phyloP scores from a whole-genome alignment of 169 alveolate species.

The Plasmodium berghei region DNA sequence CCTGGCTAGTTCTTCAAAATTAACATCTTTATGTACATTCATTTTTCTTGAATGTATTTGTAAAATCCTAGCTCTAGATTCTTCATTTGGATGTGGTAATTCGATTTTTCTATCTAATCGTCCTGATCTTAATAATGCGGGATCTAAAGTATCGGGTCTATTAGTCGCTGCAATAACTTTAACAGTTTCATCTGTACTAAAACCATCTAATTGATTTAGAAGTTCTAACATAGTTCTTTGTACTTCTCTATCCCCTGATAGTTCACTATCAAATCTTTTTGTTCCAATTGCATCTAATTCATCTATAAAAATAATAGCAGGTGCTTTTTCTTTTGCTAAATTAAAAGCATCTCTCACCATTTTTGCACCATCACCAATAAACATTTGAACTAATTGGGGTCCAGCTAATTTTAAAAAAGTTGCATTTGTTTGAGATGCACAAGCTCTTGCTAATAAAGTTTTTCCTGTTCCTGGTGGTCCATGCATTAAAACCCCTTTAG shows the following conservation, averaged over 20 bases:
- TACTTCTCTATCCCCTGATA: conserved; percentile 98
- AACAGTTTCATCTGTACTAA: conserved; percentile 92
- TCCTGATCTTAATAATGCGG: conserved; percentile 99
- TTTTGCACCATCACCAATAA: conserved; percentile 99
- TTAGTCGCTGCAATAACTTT: conserved; percentile 99
- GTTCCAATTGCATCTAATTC: conserved; percentile 99
- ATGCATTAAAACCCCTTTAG: conserved; percentile 98
- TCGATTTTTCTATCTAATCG: conserved; percentile 99
- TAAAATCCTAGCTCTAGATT: conserved; percentile 95
- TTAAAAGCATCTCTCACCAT: conserved; percentile 99
- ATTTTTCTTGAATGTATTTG: conserved; percentile 99
- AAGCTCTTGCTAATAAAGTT: conserved; percentile 95
- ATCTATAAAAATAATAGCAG: conserved; percentile 98
- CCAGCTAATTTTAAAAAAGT: conserved; percentile 99
- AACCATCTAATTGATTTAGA: conserved; percentile 97
- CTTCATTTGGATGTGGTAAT: conserved; percentile 99
- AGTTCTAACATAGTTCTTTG: conserved; percentile 99
- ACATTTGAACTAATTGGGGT: conserved; percentile 99
- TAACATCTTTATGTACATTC: conserved; percentile 96
- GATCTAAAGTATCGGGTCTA: conserved; percentile 99
- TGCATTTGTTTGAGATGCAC: conserved; percentile 98
- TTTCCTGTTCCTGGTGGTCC: conserved; percentile 99
- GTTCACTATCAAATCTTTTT: conserved; percentile 95
- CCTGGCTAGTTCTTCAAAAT: conserved; percentile 97
- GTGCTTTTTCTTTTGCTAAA: conserved; percentile 99